Conservation (phyloP, 805 yeast species). For the Wickerhamiella occidentalis region DNA sequence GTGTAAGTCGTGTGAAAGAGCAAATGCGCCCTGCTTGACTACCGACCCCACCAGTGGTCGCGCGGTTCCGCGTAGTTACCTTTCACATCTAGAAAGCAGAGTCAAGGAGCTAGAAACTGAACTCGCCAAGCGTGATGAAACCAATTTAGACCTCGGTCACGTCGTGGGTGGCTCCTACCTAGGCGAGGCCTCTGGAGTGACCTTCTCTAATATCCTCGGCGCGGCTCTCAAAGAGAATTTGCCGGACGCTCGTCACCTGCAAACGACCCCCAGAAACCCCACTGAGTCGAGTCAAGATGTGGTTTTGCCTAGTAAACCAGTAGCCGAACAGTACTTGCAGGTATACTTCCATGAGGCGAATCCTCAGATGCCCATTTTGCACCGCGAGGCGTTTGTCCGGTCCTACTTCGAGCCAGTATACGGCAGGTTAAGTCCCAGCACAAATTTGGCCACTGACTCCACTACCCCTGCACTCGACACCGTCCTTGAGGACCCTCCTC, state of each 20-base stretch:
- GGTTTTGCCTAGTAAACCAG: conserved; percentile 52
- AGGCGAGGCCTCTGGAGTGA: conserved; percentile 15
- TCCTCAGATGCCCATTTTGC: conserved; percentile 72
- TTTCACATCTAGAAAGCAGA: conserved; percentile 57
- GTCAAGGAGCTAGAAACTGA: conserved; percentile 44
- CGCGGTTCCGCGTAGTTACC: conserved; percentile 63
- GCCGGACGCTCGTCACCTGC: conserved; percentile 13
- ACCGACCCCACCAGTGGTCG: conserved; percentile 82
- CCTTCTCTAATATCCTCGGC: conserved; percentile 13
- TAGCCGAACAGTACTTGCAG: conserved; percentile 54
- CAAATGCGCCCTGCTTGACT: conserved; percentile 65
- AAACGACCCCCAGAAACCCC: conserved; percentile 25
- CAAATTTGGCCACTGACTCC: conserved; percentile 35
- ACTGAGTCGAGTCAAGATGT: conserved; percentile 33
- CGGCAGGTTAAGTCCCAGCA: conserved; percentile 46
- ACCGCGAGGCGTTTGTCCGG: conserved; percentile 61
- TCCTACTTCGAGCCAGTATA: conserved; percentile 66
- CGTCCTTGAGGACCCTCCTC: conserved; percentile 16
- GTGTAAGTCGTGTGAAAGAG: conserved; percentile 50
- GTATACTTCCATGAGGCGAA: conserved; percentile 69
- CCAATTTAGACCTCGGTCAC: conserved; percentile 5
- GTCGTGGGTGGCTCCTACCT: conserved; percentile 11
- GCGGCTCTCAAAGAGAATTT: conserved; percentile 15
- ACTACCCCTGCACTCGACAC: conserved; percentile 10
- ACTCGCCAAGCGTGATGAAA: conserved; percentile 29